Base-by-base conservation (phyloP, 169 alveolate genomes). In the Eimeria falciformis region DNA sequence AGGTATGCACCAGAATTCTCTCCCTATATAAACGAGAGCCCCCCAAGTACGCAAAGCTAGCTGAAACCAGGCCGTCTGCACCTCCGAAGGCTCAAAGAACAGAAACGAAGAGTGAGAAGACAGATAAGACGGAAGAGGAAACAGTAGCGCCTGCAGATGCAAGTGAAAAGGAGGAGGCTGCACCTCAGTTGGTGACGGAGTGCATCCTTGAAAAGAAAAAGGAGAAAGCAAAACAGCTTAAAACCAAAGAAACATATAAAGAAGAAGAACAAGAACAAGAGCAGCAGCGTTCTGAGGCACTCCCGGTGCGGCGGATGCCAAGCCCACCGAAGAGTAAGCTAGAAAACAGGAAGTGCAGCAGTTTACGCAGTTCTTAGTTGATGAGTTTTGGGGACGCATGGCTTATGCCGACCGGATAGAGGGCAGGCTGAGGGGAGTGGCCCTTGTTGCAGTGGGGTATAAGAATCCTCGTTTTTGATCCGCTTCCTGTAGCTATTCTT, bases 1-100 rank as follows among this genome's bases (percentile, higher is more conserved):
- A 91, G 78, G 95, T 95, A 47, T 95, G 96, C 92, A 93, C 92
- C 45, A 77, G 94, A 62, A 95, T 95, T 83, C 92, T 94, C 71
- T 91, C 94, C n/a, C 92, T 95, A 5, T 95, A 95, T 56, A 77
- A 58, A 43, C 85, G 88, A n/a, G 89, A 37, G 18, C 93, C 82
- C 5, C 93, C 93, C 0, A 29, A 65, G 18, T 89, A 89, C 58
- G 43, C 55, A 45, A 89, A 89, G 65, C 89, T 89, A n/a, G 93
- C 93, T 21, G 92, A 71, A 83, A 79, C 55, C 0, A 46, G 88
- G 73, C 40, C 88, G 33, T 46, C 55, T 0, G 73, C 83, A 18
- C 83, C 83, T 3, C 40, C 58, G 21, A 71, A 71, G 14, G 62
- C 3, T 29, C 62, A 71, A 21, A 1, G 27, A 17, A 9, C 83